Conservation (phyloP, 1,139 yeast genomes). For the Zygoascus hellenicus region DNA sequence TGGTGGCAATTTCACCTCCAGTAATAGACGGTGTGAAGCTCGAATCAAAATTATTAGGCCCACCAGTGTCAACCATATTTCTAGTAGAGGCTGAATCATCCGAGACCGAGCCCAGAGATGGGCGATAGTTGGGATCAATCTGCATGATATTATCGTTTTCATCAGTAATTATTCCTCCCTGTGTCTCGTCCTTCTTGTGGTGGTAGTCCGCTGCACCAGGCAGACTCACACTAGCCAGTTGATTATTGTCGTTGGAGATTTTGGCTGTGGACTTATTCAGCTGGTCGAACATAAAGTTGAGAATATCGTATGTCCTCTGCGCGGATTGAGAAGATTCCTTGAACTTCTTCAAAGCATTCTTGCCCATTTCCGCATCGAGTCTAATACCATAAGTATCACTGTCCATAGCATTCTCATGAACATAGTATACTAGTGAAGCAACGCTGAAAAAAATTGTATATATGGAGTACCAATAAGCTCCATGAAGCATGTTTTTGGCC, state of each 20-base stretch:
- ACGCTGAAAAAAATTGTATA: constrained; percentile 90
- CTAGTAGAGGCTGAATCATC: background rate
- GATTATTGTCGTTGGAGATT: constrained; percentile 1
- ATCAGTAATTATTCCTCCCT: constrained; percentile 1
- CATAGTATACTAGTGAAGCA: constrained; percentile 79
- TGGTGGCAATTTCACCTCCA: background rate
- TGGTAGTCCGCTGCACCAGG: constrained; percentile 5
- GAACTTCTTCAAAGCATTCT: constrained; percentile 61
- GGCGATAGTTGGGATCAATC: constrained; percentile 2
- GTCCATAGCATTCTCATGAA: constrained; percentile 62
- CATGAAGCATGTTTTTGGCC: constrained; percentile 64
- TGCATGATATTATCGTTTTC: constrained; percentile 1
- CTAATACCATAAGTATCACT: constrained; percentile 53
- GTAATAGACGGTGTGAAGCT: background rate
- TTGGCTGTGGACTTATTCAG: constrained; percentile 39
- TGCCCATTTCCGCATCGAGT: constrained; percentile 76
- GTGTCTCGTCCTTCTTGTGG: background rate
- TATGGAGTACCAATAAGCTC: constrained; percentile 90
- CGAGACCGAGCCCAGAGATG: background rate
- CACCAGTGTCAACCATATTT: background rate
- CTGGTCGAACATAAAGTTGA: constrained; percentile 77
- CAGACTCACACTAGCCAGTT: constrained; percentile 3
- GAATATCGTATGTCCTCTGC: constrained; percentile 67
- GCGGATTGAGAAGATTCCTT: constrained; percentile 77
- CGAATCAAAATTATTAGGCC: background rate